Base-by-base conservation (phyloP, 2,329 filamentous ascomycete genomes). In the Diaporthe sp. region DNA sequence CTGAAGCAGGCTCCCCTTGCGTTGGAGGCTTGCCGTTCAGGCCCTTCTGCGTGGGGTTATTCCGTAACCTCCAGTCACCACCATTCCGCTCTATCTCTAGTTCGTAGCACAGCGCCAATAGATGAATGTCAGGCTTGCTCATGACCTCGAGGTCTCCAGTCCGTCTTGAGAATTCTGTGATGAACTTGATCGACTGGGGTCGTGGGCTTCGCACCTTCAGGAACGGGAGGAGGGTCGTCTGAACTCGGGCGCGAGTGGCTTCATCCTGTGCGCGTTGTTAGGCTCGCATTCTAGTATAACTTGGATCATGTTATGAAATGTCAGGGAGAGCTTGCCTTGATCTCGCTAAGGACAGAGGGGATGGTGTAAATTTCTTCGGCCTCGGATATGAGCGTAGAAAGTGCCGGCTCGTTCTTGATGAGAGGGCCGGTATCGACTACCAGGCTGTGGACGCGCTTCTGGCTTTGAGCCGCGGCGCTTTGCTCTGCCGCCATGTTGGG, bases 351-450 rank as follows among this genome's bases (percentile, higher is more conserved):
- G 74, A 99, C 95, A 10, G 94, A 92, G 0, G 96, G 95, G 0
- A 96, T 94, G 1, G 95, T 98, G 81, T 95, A 91, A 57, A 98
- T 89, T 75, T 89, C 87, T 80, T 97, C 93, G 65, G 95, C 92
- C 82, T 95, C 92, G 51, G 91, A 89, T 70, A 98, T 87, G 15
- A 99, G 91, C 0, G 94, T 95, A 61, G 95, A 97, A 34, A 97
- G 91, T 15, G 94, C 88, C 17, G 96, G 95, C 78, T 97, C 93
- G 85, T 98, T 98, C 82, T 96, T 96, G 83, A 99, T 96, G 76
- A 99, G 92, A 10, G 96, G 95, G 37, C 96, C 96, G 4, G 97
- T 94, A 82, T 99, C 97, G 79, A 99, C 89, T 39, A 98, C 90
- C 70, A 98, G 91, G 72, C 93, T 94, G 86, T 97, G 92, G 68